Evolutionary conservation across 192 early-diverging fungal genomes (phyloP).

Genomic region (Backusella parvicylindrica): DNA sequence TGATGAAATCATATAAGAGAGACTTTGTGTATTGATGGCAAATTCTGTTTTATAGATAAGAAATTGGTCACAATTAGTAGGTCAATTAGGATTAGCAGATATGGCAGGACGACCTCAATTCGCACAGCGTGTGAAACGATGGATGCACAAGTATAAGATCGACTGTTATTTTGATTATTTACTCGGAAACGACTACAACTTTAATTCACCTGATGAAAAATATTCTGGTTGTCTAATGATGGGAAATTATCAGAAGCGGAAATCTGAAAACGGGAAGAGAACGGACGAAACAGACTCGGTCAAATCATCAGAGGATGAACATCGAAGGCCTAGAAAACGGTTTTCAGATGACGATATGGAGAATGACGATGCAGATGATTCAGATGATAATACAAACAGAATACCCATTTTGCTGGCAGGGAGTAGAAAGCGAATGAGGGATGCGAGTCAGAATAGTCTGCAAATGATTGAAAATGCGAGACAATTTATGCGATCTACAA

Average conservation of each 20-base stretch:
- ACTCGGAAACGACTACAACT: slow-evolving; percentile 29
- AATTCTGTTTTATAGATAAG: slow-evolving; percentile 22
- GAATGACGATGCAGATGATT: neutral
- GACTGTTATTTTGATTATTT: slow-evolving; percentile 41
- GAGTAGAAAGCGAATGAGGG: slow-evolving; percentile 15
- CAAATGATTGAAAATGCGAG: neutral
- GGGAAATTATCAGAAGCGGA: slow-evolving; percentile 34
- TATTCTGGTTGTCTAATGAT: slow-evolving; percentile 35
- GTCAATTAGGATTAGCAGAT: slow-evolving; percentile 33
- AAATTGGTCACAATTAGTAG: slow-evolving; percentile 41
- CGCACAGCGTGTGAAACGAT: slow-evolving; percentile 39
- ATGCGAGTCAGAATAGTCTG: neutral
- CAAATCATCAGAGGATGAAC: neutral
- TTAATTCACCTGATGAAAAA: slow-evolving; percentile 21
- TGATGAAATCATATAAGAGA: neutral
- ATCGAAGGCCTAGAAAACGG: neutral
- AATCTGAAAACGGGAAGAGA: neutral
- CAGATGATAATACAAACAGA: slow-evolving; percentile 4
- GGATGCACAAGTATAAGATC: slow-evolving; percentile 42
- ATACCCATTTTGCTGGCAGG: slow-evolving; percentile 11
- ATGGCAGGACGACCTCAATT: slow-evolving; percentile 33
- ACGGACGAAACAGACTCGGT: slow-evolving; percentile 4
- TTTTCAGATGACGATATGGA: slow-evolving; percentile 1
- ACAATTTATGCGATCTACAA: neutral
- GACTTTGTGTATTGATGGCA: neutral